phyloP scores from a whole-genome alignment of 352 stramenopile species.

The Plasmopara viticola region DNA sequence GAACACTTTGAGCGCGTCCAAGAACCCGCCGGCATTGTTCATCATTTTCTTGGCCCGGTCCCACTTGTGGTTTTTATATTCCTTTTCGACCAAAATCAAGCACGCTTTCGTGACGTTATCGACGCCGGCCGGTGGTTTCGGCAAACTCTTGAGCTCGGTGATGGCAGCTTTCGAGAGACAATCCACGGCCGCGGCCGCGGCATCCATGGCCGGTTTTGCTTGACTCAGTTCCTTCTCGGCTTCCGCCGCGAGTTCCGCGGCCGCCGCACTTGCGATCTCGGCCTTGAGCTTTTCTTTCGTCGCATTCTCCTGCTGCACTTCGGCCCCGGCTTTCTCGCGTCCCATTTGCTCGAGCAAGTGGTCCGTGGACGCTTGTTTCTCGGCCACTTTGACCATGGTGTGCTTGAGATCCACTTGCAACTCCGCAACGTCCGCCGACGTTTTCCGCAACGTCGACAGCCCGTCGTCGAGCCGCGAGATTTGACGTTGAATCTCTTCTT shows the following conservation, averaged over 20 bases:
- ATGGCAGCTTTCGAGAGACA: slow-evolving; percentile 96
- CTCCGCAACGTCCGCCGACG: slow-evolving; percentile 93
- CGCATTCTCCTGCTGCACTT: slow-evolving; percentile 92
- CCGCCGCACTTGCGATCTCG: slow-evolving; percentile 86
- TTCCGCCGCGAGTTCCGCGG: slow-evolving; percentile 89
- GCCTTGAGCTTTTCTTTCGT: slow-evolving; percentile 93
- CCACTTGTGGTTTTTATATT: slow-evolving; percentile 99
- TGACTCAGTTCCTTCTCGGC: slow-evolving; percentile 93
- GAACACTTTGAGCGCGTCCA: slow-evolving; percentile 90
- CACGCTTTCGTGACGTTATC: slow-evolving; percentile 95
- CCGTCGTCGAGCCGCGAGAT: slow-evolving; percentile 96
- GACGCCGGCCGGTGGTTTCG: slow-evolving; percentile 92
- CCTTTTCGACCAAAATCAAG: slow-evolving; percentile 96
- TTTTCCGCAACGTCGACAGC: slow-evolving; percentile 94
- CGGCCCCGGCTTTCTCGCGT: slow-evolving; percentile 89
- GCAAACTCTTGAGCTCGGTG: slow-evolving; percentile 95
- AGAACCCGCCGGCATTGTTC: slow-evolving; percentile 95
- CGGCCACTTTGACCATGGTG: slow-evolving; percentile 93
- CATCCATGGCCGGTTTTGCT: slow-evolving; percentile 96
- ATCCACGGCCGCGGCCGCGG: slow-evolving; percentile 91
- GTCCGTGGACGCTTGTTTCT: slow-evolving; percentile 94
- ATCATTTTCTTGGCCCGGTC: slow-evolving; percentile 99
- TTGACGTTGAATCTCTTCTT: slow-evolving; percentile 91
- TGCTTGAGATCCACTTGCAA: slow-evolving; percentile 94
- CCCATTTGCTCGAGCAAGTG: slow-evolving; percentile 93